Evolutionary conservation across 352 stramenopile species (phyloP).

Genomic region (Phytopythium vexans): DNA sequence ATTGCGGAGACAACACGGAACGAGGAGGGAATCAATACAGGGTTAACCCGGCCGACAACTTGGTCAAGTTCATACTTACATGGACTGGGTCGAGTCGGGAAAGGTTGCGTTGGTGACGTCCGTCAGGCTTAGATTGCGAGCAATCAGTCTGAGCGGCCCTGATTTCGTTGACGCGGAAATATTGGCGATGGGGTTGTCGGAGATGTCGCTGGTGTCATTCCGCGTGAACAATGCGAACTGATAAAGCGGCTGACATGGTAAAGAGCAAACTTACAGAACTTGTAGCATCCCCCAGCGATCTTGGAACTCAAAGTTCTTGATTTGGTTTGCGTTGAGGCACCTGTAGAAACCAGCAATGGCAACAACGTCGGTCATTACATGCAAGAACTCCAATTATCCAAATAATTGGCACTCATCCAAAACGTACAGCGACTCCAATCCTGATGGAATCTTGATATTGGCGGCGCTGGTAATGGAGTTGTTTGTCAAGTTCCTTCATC

Average conservation of each 20-base stretch:
- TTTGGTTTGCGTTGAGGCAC: slow-evolving; percentile 1
- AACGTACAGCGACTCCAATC: too few relatives aligned
- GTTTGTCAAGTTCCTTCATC: too few relatives aligned
- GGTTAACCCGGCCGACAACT: too few relatives aligned
- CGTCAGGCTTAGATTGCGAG: slow-evolving; percentile 15
- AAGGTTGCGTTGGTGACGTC: slow-evolving; percentile 12
- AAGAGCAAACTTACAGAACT: background rate
- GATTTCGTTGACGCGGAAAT: slow-evolving; percentile 14
- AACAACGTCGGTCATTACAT: too few relatives aligned
- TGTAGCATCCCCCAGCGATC: slow-evolving; percentile 2
- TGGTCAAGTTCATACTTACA: background rate
- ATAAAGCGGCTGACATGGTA: background rate
- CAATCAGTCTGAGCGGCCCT: slow-evolving; percentile 15
- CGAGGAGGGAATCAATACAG: too few relatives aligned
- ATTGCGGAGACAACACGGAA: too few relatives aligned
- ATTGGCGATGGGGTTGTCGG: slow-evolving; percentile 22
- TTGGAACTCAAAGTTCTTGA: slow-evolving; percentile 3
- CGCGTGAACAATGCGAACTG: background rate
- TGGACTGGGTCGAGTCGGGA: slow-evolving; percentile 7
- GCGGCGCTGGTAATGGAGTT: too few relatives aligned
- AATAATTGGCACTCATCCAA: too few relatives aligned
- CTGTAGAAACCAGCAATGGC: background rate
- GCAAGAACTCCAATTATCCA: too few relatives aligned
- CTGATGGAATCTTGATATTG: too few relatives aligned
- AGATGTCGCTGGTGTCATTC: slow-evolving; percentile 13